Base-by-base conservation (phyloP, 2,329 filamentous ascomycete genomes). In the Botrytis hyacinthi region DNA sequence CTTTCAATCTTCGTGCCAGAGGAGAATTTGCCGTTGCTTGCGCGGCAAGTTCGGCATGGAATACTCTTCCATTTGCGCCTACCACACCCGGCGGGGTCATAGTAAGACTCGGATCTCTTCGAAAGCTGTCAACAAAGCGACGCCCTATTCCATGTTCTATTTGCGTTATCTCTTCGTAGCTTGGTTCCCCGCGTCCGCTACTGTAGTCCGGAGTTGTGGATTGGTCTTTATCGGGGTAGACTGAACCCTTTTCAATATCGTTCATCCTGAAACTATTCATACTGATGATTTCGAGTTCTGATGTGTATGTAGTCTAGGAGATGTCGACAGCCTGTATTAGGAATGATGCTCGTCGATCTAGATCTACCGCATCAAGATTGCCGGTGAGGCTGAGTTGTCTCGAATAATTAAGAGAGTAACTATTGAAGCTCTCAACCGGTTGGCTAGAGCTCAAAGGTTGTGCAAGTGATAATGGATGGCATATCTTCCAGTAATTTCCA, bases 1-100 rank as follows among this genome's bases (percentile, higher is more conserved):
- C 90, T 83, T 97, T 96, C 77, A 97, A 84, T 81, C 90, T 91
- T 79, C 94, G 87, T 69, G 92, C 89, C 69, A 98, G 86, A 12
- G 92, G 90, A 63, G 93, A 91, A 76, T 91, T 87, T 6, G 93
- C 92, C 2, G 93, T 95, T 61, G 86, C 86, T 26, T 83, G 82
- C 1, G 86, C 87, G 0, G 88, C 89, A 71, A 81, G 81, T 80
- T 94, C 91, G 76, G 93, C 83, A 80, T 93, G 86, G 80, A 88
- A 90, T 22, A 85, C 84, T 61, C 76, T 74, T 18, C 79, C 80
- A 76, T 80, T 76, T 40, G 73, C 73, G 7, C 78, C 78, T 37
- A 79, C 70, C 42, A 76, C 76, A 37, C 83, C 83, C 75, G 83
- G 82, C 7, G 85, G 85, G 54, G 84, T 86, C 65, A 85, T 83